A percentile compares a stretch with the other conserved stretches of the same genome.
Evolutionary conservation across 2,329 filamentous ascomycete genomes (phyloP).

Genomic region (Exserohilum rostratum): DNA sequence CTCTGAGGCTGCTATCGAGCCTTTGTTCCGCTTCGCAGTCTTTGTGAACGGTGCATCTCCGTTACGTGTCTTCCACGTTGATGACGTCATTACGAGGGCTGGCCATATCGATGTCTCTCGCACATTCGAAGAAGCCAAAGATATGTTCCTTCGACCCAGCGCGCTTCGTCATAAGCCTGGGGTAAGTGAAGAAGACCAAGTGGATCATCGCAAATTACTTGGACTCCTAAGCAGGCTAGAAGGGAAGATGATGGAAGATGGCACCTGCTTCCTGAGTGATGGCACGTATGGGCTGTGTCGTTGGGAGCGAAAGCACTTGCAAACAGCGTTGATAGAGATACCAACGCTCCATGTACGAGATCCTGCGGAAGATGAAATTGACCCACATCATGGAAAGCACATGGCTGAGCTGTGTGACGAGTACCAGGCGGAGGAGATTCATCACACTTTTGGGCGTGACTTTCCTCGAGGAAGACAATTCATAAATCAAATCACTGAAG

Average conservation of each 20-base stretch:
- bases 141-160: slow-evolving; percentile 4
- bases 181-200: not conserved
- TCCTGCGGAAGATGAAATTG: not conserved
- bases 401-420: slow-evolving; percentile 44
- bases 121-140: not conserved
- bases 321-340: not conserved
- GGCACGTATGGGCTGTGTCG: not conserved
- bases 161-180: slow-evolving; percentile 1
- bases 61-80: not conserved
- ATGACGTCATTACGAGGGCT: not conserved
- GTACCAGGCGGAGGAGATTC: not conserved
- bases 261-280: not conserved
- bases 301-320: not conserved
- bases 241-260: not conserved
- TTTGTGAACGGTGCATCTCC: slow-evolving; percentile 1
- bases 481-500: not conserved
- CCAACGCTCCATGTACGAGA: not conserved
- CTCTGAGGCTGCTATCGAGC: not conserved
- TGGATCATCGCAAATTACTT: not conserved
- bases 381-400: slow-evolving; percentile 2
- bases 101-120: not conserved
- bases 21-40: not conserved
- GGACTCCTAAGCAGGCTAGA: not conserved
- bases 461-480: not conserved
- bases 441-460: not conserved